A percentile compares a stretch with the other conserved stretches of the same genome.
phyloP scores from a whole-genome alignment of 1,284 basidiomycete genomes.

The Fomitopsis palustris region DNA sequence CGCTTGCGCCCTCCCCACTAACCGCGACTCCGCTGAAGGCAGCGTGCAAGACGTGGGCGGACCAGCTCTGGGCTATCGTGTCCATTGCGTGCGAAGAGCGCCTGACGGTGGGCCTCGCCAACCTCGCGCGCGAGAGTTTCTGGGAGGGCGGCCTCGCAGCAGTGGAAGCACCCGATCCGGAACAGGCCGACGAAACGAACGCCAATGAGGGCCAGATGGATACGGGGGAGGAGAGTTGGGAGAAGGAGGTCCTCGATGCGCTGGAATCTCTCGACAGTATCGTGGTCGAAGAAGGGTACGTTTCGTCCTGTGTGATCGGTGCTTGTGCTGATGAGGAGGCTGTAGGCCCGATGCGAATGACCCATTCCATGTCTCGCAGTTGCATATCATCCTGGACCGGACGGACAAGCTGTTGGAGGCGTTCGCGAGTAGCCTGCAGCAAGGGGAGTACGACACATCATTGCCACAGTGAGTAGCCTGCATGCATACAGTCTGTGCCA shows the following conservation, averaged over 20 bases:
- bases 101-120: constrained; percentile 57
- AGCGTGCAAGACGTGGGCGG: constrained; percentile 89
- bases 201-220: constrained; percentile 24
- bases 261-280: constrained; percentile 52
- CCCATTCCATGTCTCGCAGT: constrained; percentile 84
- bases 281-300: constrained; percentile 59
- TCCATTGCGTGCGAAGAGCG: constrained; percentile 84
- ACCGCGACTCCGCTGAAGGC: constrained; percentile 76
- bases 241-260: constrained; percentile 49
- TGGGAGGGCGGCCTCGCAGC: constrained; percentile 56
- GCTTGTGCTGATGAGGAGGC: background rate
- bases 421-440: constrained; percentile 62
- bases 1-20: constrained; percentile 74
- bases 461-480: constrained; percentile 57
- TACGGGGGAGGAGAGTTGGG: constrained; percentile 60
- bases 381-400: constrained; percentile 80
- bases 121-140: constrained; percentile 50
- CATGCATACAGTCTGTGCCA: background rate
- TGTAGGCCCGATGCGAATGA: constrained; percentile 66
- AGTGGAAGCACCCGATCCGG: constrained; percentile 34
- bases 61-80: constrained; percentile 92
- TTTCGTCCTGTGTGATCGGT: background rate
- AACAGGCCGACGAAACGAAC: constrained; percentile 24
- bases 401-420: constrained; percentile 68
- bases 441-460: constrained; percentile 43